Evolutionary conservation across 192 early-diverging fungal genomes (phyloP).

Genomic region (Gamsiella multidivaricata): DNA sequence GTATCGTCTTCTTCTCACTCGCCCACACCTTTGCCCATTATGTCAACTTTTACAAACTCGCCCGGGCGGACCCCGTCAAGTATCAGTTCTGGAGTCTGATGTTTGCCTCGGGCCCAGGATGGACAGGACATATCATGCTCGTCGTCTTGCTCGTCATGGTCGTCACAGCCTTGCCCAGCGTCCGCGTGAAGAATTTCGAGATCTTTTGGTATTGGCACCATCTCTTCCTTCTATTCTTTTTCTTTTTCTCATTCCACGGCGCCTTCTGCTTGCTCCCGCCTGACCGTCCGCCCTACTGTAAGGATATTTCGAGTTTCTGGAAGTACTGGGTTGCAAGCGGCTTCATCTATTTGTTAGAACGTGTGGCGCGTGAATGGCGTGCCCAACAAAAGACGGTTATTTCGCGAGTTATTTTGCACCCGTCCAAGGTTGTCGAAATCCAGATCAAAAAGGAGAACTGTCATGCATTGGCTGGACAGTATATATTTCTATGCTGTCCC

Average conservation of each 20-base stretch:
- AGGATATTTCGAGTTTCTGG: constrained; percentile 62
- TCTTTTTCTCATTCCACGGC: constrained; percentile 76
- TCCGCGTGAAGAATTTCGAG: constrained; percentile 74
- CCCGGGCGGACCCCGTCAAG: constrained; percentile 22
- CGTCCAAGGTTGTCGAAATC: constrained; percentile 78
- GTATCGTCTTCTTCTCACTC: constrained; percentile 70
- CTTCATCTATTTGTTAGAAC: constrained; percentile 70
- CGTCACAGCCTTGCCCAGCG: constrained; percentile 62
- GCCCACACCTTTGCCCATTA: constrained; percentile 73
- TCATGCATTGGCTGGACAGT: constrained; percentile 74
- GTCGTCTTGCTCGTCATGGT: constrained; percentile 69
- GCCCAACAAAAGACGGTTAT: constrained; percentile 67
- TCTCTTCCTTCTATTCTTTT: constrained; percentile 74
- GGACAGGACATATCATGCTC: constrained; percentile 78
- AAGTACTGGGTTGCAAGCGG: constrained; percentile 69
- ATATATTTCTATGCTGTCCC: constrained; percentile 79
- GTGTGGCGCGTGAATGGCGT: constrained; percentile 70
- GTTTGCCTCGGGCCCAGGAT: constrained; percentile 62
- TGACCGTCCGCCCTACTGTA: constrained; percentile 55
- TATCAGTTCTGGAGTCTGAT: constrained; percentile 51
- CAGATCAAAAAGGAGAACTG: constrained; percentile 68
- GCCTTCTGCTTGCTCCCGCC: constrained; percentile 63
- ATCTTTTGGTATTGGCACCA: constrained; percentile 86
- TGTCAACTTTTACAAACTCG: constrained; percentile 61
- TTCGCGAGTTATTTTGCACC: constrained; percentile 79